Conservation (phyloP, 2,329 filamentous ascomycete species). For the Stagonosporopsis chrysanthemi region DNA sequence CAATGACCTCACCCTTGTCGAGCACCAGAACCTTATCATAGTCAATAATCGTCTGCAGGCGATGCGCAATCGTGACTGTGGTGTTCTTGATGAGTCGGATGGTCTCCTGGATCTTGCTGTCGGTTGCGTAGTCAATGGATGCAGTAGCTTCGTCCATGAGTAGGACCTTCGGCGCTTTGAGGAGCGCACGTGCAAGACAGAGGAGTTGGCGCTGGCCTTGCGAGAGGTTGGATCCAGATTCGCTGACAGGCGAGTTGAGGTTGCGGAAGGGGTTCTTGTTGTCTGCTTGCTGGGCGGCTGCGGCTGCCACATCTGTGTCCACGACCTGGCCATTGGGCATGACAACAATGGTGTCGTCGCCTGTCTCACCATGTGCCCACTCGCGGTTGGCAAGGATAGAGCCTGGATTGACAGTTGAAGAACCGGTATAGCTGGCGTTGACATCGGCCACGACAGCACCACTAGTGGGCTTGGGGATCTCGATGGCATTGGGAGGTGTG, state of each 20-base stretch:
- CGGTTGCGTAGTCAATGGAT: constrained; percentile 95
- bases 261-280: constrained; percentile 97
- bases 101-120: constrained; percentile 94
- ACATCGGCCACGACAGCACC: constrained; percentile 36
- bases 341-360: constrained; percentile 41
- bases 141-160: constrained; percentile 99
- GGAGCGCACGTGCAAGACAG: constrained; percentile 88
- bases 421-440: constrained; percentile 34
- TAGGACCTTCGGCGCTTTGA: constrained; percentile 90
- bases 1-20: constrained; percentile 85
- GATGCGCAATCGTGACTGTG: constrained; percentile 95
- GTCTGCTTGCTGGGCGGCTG: constrained; percentile 58
- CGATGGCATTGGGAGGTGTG: constrained; percentile 36
- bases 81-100: constrained; percentile 91
- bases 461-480: constrained; percentile 44
- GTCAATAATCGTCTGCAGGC: constrained; percentile 94
- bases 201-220: constrained; percentile 95
- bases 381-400: constrained; percentile 43
- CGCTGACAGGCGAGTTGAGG: constrained; percentile 80
- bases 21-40: constrained; percentile 97
- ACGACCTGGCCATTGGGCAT: constrained; percentile 42
- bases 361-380: constrained; percentile 36
- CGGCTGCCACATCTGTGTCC: constrained; percentile 32
- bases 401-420: constrained; percentile 43
- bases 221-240: constrained; percentile 92